Base-by-base conservation (phyloP, 495 filamentous ascomycete genomes). In the Rusavskia elegans region DNA sequence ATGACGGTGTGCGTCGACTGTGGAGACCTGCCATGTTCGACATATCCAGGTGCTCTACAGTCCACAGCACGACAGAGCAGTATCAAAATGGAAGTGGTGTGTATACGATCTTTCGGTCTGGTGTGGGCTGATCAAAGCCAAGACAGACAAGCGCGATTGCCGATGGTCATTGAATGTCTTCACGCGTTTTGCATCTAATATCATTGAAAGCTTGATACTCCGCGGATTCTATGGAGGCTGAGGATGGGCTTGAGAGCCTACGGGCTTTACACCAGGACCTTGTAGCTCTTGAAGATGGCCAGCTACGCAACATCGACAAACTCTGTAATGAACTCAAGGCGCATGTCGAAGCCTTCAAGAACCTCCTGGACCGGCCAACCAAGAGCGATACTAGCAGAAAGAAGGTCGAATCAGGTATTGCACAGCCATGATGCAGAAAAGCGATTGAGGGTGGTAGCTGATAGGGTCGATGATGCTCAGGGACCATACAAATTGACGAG, bases 211-310 rank as follows among this genome's bases (percentile, higher is more conserved):
- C 13, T 35, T 35, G 32, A 35, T 35, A 35, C 9, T 11, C 32
- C 10, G n/a, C n/a, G 9, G 13, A 14, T 49, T 66, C 56, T 53
- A 90, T 88, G 87, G 77, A 79, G 60, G 78, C 80, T 45, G 63
- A 73, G 52, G 75, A 77, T 59, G 74, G 71, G 51, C 71, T 88
- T 62, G 79, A 77, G 54, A 74, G 74, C 64, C 78, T 94, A 54
- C 79, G 83, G 64, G 81, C 75, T 64, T 74, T 95, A 45, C 84
- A 89, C 64, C 76, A 79, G 58, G 87, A 95, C 64, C 75, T 95
- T 48, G 67, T 80, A 55, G 78, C 80, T 45, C 69, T 89, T 46
- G 71, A 74, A 41, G 76, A 84, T 49, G 70, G 72, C 21, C 74
- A 74, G 38, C 67, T 83, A 45, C 71, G 71, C 30, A 83, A 77